Percentiles rank a stretch among this genome's conserved stretches.
phyloP scores from a whole-genome alignment of 2,329 filamentous ascomycete genomes.

The Colletotrichum phormii region DNA sequence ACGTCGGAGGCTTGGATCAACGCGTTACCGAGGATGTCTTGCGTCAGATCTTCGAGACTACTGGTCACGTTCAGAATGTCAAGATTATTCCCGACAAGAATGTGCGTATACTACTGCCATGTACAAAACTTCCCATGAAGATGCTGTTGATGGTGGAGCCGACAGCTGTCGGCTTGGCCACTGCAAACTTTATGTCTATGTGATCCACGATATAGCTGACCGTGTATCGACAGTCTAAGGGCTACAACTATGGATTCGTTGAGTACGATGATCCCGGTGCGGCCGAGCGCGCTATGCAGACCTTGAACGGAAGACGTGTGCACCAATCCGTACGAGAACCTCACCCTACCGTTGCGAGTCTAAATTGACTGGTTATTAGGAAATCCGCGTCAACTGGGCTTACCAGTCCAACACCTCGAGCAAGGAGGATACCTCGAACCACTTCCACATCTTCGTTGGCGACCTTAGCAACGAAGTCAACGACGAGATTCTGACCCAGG shows the following conservation, averaged over 20 bases:
- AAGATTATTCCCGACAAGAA: conserved; percentile 99
- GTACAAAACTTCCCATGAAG: neutral
- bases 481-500: conserved; percentile 91
- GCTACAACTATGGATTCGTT: conserved; percentile 98
- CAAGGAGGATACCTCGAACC: conserved; percentile 98
- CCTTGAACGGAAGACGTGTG: conserved; percentile 92
- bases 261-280: conserved; percentile 98
- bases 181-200: neutral
- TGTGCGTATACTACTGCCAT: conserved; percentile 67
- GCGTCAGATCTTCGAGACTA: conserved; percentile 98
- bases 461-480: conserved; percentile 99
- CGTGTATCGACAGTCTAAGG: conserved; percentile 77
- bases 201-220: conserved; percentile 30
- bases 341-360: neutral
- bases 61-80: conserved; percentile 96
- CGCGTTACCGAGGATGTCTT: conserved; percentile 96
- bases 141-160: conserved; percentile 6
- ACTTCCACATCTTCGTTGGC: conserved; percentile 99
- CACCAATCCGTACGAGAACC: conserved; percentile 85
- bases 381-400: conserved; percentile 99
- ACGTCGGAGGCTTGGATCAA: conserved; percentile 94
- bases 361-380: conserved; percentile 64
- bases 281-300: conserved; percentile 97
- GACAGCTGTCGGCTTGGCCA: neutral
- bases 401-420: conserved; percentile 95